Base-by-base conservation (phyloP, 306 rosid species). In the Casuarina cunninghamiana region DNA sequence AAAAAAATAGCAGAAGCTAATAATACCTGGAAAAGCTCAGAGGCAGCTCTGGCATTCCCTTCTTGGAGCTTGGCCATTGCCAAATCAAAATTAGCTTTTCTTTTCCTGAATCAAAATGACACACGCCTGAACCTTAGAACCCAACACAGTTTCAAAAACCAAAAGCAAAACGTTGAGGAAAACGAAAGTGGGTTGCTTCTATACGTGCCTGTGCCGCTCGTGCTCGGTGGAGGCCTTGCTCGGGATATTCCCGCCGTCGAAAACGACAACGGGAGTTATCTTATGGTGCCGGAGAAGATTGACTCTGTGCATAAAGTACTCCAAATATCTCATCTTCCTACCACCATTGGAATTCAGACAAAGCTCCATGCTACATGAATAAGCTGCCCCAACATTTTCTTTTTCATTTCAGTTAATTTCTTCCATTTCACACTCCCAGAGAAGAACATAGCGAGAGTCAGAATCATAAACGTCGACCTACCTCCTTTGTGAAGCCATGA, bases 401-500 rank as follows among this genome's bases (percentile, higher is more conserved):
- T 3, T 50, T 17, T 1, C 42, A 1, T 15, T 42, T 41, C 3
- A 3, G 32, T 66, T 17, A 41, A 66, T 66, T 42, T 8, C 35
- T 41, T 41, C 42, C 50, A 10, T 16, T 17, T 45, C 26, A 42
- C 13, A 66, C n/a, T 70, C 41, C 16, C 17, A 50, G 53, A 3
- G n/a, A 0, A 11, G 2, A 21, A 32, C 10, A 76, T 37, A 46
- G 50, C 43, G 8, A 55, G 26, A 62, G 65, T 35, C 54, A 54
- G 26, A 71, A 15, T 4, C 37, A 19, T 12, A 44, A 73, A 39
- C 32, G 55, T 11, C n/a, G 12, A 16, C 0, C 77, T 61, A 94
- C 98, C 98, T 76, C 98, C 98, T 81, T 90, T 94, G 76, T 94
- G 98, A 73, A 94, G 97, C 98, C 97, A 94, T 69, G 97, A 92